Evolutionary conservation across 2,329 filamentous ascomycete species (phyloP).

Genomic region (Xenoacremonium recifei): DNA sequence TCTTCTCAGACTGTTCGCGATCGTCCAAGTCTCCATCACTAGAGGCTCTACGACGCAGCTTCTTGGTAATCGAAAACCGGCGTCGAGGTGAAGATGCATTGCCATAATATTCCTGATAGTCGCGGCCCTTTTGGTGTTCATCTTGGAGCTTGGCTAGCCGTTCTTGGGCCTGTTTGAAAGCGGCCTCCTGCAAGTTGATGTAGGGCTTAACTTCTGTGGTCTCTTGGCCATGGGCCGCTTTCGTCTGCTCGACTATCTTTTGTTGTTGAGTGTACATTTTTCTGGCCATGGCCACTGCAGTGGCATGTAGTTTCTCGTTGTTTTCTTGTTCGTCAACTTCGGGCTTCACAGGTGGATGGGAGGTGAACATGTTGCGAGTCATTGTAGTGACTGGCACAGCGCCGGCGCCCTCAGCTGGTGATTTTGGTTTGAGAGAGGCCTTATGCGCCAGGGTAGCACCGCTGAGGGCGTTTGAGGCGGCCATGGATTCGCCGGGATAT

Average conservation of each 20-base stretch:
- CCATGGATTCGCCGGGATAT: constrained; percentile 34
- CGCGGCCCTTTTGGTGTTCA: constrained; percentile 60
- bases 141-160: constrained; percentile 77
- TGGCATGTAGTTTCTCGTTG: constrained; percentile 73
- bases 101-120: constrained; percentile 77
- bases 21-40: constrained; percentile 68
- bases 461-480: constrained; percentile 65
- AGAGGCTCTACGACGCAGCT: constrained; percentile 61
- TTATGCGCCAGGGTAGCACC: constrained; percentile 69
- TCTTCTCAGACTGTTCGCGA: constrained; percentile 66
- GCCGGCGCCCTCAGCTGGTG: constrained; percentile 58
- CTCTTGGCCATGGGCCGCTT: constrained; percentile 36
- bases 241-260: constrained; percentile 53
- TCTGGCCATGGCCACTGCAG: constrained; percentile 85
- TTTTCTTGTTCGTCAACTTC: constrained; percentile 74
- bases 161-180: constrained; percentile 82
- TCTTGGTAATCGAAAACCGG: constrained; percentile 52
- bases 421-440: constrained; percentile 43
- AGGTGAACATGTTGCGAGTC: constrained; percentile 73
- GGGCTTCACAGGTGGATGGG: constrained; percentile 66
- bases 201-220: constrained; percentile 49
- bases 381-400: constrained; percentile 68
- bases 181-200: constrained; percentile 76
- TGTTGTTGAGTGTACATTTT: constrained; percentile 77
- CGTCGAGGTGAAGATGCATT: constrained; percentile 37